These are phyloP conservation scores for Pythium brassicae DNA, from an alignment of 352 stramenopile species.

Conservation along the genomic window DNA sequence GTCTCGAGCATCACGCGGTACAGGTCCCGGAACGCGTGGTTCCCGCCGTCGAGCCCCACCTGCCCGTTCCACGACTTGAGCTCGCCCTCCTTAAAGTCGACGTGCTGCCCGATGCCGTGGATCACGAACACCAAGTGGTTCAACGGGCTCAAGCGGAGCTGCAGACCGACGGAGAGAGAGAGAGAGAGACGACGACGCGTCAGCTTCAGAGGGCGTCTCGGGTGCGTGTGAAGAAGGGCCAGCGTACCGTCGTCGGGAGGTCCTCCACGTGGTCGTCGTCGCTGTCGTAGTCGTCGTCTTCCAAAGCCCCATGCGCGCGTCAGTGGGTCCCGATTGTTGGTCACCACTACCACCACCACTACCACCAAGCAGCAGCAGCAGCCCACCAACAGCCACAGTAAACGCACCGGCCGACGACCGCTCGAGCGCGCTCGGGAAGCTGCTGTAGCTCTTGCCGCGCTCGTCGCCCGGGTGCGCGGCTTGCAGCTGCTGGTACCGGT, in stretches of 20 bases:
- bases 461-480: conserved; percentile 25
- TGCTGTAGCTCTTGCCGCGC: conserved; percentile 71
- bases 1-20: conserved; percentile 74
- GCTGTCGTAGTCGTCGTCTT: conserved; percentile 27
- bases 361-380: neutral
- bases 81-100: conserved; percentile 82
- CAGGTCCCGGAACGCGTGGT: conserved; percentile 75
- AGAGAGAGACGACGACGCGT: too few species aligned
- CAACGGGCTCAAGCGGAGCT: conserved; percentile 68
- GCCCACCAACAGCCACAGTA: neutral
- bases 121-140: conserved; percentile 88
- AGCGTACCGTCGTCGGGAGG: conserved; percentile 59
- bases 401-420: conserved; percentile 23
- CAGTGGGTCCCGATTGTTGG: neutral
- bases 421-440: conserved; percentile 18
- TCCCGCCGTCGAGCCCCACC: conserved; percentile 66
- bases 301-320: neutral
- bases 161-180: conserved; percentile 1
- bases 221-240: neutral
- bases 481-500: conserved; percentile 14
- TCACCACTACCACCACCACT: neutral
- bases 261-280: conserved; percentile 69
- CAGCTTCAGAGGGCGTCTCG: neutral
- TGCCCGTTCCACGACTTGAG: conserved; percentile 78
- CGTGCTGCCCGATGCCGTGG: conserved; percentile 81